phyloP scores from a whole-genome alignment of 129 eudicot species.

The Logfia minima region DNA sequence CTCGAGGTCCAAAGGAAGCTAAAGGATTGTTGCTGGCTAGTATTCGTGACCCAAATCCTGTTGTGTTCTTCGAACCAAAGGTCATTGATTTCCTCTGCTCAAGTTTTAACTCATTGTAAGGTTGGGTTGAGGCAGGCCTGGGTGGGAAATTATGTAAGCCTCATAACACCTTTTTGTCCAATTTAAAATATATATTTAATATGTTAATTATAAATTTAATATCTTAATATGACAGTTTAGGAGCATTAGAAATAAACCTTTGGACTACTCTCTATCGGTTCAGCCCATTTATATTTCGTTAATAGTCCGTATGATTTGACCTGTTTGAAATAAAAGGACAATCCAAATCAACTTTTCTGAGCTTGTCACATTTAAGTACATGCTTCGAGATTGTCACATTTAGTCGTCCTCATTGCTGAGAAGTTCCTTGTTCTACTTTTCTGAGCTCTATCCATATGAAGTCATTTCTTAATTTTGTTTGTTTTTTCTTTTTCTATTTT shows the following conservation, averaged over 20 bases:
- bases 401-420: constrained; percentile 6
- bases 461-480: constrained; percentile 1
- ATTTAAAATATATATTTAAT: not conserved
- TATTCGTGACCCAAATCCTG: constrained; percentile 97
- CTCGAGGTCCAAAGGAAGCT: constrained; percentile 93
- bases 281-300: not conserved
- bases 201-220: too few species aligned
- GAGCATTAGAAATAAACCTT: constrained; percentile 1
- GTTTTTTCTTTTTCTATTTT: constrained; percentile 12
- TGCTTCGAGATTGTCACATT: not conserved
- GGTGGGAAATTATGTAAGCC: not conserved
- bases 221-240: not conserved
- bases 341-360: not conserved
- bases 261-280: not conserved
- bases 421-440: not conserved
- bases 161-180: not conserved
- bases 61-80: constrained; percentile 97
- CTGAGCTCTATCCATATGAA: not conserved
- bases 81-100: constrained; percentile 37
- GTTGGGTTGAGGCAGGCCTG: not conserved
- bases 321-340: not conserved
- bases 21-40: constrained; percentile 80
- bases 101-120: not conserved
- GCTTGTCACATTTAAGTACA: not conserved
- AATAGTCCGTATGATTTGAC: not conserved